A percentile compares a stretch with the other conserved stretches of the same genome.
phyloP scores from a whole-genome alignment of 345 rosid species.

The Aquilaria malaccensis region DNA sequence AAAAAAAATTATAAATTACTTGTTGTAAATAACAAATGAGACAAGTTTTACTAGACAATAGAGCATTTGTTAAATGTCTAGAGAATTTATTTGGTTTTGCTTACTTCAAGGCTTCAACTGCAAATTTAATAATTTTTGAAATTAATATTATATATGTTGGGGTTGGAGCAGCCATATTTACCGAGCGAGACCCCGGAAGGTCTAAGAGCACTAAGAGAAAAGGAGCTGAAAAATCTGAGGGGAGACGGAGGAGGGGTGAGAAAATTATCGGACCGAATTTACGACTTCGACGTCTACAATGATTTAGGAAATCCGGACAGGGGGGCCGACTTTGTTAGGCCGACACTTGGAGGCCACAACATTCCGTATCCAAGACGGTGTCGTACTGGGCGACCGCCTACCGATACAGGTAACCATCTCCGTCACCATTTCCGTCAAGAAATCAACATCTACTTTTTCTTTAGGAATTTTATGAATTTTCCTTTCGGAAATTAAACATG shows the following conservation, averaged over 20 bases:
- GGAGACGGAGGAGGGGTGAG: slow-evolving; percentile 70
- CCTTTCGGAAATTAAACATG: too few relatives aligned
- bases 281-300: slow-evolving; percentile 79
- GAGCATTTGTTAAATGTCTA: too few relatives aligned
- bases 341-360: slow-evolving; percentile 58
- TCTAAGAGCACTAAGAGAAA: slow-evolving; percentile 54
- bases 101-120: too few relatives aligned
- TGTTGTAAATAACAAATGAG: too few relatives aligned
- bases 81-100: too few relatives aligned
- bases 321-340: slow-evolving; percentile 52
- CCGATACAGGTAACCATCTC: slow-evolving; percentile 42
- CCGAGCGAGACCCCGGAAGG: slow-evolving; percentile 81
- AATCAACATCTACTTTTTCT: too few relatives aligned
- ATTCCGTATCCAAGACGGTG: slow-evolving; percentile 89
- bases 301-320: slow-evolving; percentile 94
- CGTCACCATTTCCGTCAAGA: too few relatives aligned
- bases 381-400: slow-evolving; percentile 70
- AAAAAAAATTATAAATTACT: too few relatives aligned
- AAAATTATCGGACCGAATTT: slow-evolving; percentile 72
- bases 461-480: too few relatives aligned
- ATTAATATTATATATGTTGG: too few relatives aligned
- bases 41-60: too few relatives aligned
- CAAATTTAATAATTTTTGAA: too few relatives aligned
- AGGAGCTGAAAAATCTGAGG: slow-evolving; percentile 56
- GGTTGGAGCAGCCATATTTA: slow-evolving; percentile 66